A percentile compares a stretch with the other conserved stretches of the same genome.
These are phyloP conservation scores for Coffea humblotiana DNA, from an alignment of 305 asterid species.

Conservation along the genomic window DNA sequence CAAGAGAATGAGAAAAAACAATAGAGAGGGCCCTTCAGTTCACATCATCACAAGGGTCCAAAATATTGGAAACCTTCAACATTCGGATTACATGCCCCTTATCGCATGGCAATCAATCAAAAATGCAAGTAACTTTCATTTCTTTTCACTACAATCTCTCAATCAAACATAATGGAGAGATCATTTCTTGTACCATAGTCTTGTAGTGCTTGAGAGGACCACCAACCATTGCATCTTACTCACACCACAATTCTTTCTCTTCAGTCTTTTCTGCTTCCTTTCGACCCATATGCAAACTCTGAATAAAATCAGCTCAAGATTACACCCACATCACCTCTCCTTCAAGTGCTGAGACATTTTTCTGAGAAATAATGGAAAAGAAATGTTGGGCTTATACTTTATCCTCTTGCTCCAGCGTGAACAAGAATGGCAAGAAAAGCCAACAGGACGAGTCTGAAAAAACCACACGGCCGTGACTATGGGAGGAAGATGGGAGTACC, in stretches of 20 bases:
- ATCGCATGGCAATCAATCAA: not conserved
- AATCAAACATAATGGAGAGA: not conserved
- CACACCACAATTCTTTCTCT: constrained; percentile 9
- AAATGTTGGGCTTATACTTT: constrained; percentile 6
- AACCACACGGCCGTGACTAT: not conserved
- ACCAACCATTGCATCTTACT: constrained; percentile 14
- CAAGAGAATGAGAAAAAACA: not conserved
- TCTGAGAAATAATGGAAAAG: not conserved
- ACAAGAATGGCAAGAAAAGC: constrained; percentile 7
- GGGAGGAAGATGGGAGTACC: constrained; percentile 2
- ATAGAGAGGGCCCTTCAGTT: constrained; percentile 13
- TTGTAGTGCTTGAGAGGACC: not conserved
- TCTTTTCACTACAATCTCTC: not conserved
- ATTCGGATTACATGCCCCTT: constrained; percentile 2
- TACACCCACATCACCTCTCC: not conserved
- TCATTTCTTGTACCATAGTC: not conserved
- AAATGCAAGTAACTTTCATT: not conserved
- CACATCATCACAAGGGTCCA: constrained; percentile 4
- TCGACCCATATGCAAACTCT: not conserved
- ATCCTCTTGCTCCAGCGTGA: constrained; percentile 12
- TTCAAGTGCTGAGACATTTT: not conserved
- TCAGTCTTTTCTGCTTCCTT: too few species aligned
- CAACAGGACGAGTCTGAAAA: not conserved
- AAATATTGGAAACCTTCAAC: constrained; percentile 1
- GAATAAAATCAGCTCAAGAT: not conserved